Conservation (phyloP, 345 rosid species). For the Syzygium aqueum region DNA sequence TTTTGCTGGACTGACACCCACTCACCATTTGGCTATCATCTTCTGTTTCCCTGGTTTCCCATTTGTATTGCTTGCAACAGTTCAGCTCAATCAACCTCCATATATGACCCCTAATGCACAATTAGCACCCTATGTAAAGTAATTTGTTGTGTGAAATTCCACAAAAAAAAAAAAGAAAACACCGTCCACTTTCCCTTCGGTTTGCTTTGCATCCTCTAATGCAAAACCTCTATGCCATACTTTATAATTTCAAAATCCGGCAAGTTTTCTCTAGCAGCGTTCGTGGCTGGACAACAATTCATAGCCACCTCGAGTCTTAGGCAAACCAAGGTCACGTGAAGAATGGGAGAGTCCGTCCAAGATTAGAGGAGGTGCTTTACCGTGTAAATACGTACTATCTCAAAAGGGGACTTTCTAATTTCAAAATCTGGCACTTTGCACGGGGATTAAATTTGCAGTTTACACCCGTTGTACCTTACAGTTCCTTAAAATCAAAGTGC, state of each 20-base stretch:
- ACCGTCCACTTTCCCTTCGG: neutral
- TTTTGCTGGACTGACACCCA: neutral
- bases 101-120: neutral
- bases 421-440: neutral
- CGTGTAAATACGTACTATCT: neutral
- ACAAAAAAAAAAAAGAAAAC: neutral
- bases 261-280: neutral
- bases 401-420: neutral
- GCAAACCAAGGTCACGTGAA: neutral
- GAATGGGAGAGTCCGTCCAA: neutral
- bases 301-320: neutral
- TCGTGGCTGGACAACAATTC: neutral
- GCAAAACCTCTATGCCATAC: neutral
- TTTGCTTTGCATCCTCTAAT: neutral
- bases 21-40: neutral
- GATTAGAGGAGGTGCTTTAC: neutral
- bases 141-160: neutral
- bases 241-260: neutral
- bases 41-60: neutral
- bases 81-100: neutral
- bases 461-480: neutral
- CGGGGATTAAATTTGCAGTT: neutral
- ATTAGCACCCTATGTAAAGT: neutral
- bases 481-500: neutral
- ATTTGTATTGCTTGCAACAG: neutral